These are phyloP conservation scores for Phytophthora citrophthora DNA, from an alignment of 352 stramenopile species.

Conservation along the genomic window DNA sequence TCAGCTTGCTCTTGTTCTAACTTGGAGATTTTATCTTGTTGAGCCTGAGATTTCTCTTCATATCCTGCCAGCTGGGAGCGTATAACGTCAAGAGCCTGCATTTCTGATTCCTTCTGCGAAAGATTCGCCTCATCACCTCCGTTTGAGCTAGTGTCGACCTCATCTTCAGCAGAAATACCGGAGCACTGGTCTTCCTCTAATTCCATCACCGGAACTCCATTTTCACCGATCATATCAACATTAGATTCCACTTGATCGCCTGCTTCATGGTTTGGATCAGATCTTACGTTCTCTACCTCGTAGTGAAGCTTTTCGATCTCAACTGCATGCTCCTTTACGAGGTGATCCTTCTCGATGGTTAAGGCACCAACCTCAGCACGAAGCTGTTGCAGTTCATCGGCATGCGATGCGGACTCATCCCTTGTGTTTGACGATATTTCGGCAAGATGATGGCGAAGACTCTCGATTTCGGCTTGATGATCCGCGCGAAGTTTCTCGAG, in stretches of 20 bases:
- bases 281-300: slow-evolving; percentile 13
- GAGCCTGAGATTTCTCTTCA: slow-evolving; percentile 15
- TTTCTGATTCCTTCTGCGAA: slow-evolving; percentile 6
- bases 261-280: not conserved
- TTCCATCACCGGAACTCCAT: slow-evolving; percentile 30
- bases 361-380: slow-evolving; percentile 30
- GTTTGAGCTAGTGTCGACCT: slow-evolving; percentile 8
- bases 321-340: slow-evolving; percentile 27
- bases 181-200: slow-evolving; percentile 20
- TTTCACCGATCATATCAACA: slow-evolving; percentile 7
- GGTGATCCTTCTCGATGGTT: slow-evolving; percentile 25
- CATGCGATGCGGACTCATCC: slow-evolving; percentile 30
- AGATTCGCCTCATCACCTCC: slow-evolving; percentile 1
- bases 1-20: slow-evolving; percentile 18
- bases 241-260: not conserved
- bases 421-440: slow-evolving; percentile 2
- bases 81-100: slow-evolving; percentile 16
- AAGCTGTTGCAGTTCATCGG: slow-evolving; percentile 34
- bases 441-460: slow-evolving; percentile 11
- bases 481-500: slow-evolving; percentile 4
- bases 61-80: slow-evolving; percentile 11
- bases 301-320: slow-evolving; percentile 29
- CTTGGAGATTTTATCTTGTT: slow-evolving; percentile 21
- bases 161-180: slow-evolving; percentile 26
- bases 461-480: slow-evolving; percentile 16